Base-by-base conservation (phyloP, 148 eudicot species). In the Arctostaphylos glauca region DNA sequence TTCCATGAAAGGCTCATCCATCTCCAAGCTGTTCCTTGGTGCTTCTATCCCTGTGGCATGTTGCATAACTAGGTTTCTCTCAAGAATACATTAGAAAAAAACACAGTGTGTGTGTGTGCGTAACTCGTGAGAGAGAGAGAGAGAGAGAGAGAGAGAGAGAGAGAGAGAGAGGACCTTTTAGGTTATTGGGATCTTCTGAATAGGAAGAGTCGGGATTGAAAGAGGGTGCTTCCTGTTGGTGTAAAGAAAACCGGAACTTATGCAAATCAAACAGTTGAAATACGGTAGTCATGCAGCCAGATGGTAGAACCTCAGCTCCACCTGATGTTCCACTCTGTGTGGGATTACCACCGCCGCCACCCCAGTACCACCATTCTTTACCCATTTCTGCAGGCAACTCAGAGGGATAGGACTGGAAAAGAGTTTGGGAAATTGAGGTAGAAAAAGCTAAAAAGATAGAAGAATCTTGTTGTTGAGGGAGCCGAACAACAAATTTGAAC, bases 1-100 rank as follows among this genome's bases (percentile, higher is more conserved):
- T 53, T 44, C 18, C 15, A 49, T 31, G 66, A 25, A 43, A 41
- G 25, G 67, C 62, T 80, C 90, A 15, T 86, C 88, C 12, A 84
- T 18, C 74, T 91, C 94, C 89, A 92, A 88, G 83, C 97, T 93
- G 74, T 93, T 93, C 67, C 97, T 89, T 47, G 94, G 93, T 70
- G 93, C 94, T 87, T 90, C 93, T 43, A 90, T 60, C 47, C 93
- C 93, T 90, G 87, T 79, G 83, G 58, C 46, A 46, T 73, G 53
- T 67, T 53, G n/a, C 47, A 53, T n/a, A 55, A 31, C 46, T 44
- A 55, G 73, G 54, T 47, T 18, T 2, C 50, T 46, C 38, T 74
- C 3, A 9, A 21, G 0, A 72, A 16, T 23, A 2, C 41, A 3
- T 21, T 0, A 82, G 2, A 44, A 2, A 75, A 0, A 75, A n/a